Base-by-base conservation (phyloP, 441 rosid species). In the Jatropha podagrica region DNA sequence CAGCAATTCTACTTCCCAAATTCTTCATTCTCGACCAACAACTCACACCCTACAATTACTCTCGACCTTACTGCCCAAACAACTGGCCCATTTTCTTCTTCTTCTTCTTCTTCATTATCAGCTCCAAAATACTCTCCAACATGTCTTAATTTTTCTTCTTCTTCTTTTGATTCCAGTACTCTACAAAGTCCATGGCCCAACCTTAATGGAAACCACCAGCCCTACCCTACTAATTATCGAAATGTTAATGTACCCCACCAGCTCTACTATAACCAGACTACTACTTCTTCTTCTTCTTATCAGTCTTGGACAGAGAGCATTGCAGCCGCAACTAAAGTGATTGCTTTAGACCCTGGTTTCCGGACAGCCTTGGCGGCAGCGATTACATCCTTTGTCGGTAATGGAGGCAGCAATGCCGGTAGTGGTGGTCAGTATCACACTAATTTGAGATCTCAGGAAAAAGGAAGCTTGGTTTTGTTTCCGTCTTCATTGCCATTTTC, bases 331-430 rank as follows among this genome's bases (percentile, higher is more conserved):
- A 85, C 93, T 51, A 85, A 88, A 82, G 92, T 90, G 7, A 87
- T 90, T 80, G 86, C 95, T 2, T 77, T 89, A 7, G 95, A 93
- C 79, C 95, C 98, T 46, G 85, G 58, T 84, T 93, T 91, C 76
- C 94, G 91, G 64, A 86, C 97, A 5, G 93, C 89, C 72, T 76
- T 93, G 63, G 91, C 88, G 0, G 87, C 88, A 12, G 98, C 94
- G 52, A 86, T 91, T 48, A 77, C 88, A 54, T 89, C 95, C 32
- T 84, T 91, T 77, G 88, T 90, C 10, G 82, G 85, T 20, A 79
- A 48, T 12, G 62, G 72, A 2, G 11, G 59, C 1, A 52, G 27
- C 3, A 63, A 56, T 7, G 73, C 55, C 7, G 65, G 69, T 14
- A 32, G n/a, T 44, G 65, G 59, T 18, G 56, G 7, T 42, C 46